phyloP scores from a whole-genome alignment of 768 basidiomycete genomes.

The Russula foetens region DNA sequence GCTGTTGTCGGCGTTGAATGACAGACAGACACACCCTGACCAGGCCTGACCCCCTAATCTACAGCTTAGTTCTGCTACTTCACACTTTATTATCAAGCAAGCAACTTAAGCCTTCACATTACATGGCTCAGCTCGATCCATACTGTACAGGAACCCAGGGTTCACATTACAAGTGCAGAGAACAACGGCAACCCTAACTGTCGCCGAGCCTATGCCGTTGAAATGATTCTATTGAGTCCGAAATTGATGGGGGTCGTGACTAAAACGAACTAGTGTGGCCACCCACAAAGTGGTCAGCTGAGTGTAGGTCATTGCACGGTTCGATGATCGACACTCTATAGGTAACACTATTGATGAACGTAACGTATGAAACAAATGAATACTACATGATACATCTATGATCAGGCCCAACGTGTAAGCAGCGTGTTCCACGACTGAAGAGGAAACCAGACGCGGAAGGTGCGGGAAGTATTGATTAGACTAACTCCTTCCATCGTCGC shows the following conservation, averaged over 20 bases:
- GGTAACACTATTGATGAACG: neutral
- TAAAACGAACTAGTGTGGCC: neutral
- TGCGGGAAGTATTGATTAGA: constrained; percentile 30
- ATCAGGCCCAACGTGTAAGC: neutral
- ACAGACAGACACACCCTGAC: too few species aligned
- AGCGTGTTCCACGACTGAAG: neutral
- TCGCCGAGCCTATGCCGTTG: neutral
- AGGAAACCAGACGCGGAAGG: neutral
- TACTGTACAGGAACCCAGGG: constrained; percentile 31
- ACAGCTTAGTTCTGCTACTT: too few species aligned
- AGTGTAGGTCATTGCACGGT: neutral
- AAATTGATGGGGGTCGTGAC: neutral
- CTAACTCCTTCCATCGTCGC: constrained; percentile 51
- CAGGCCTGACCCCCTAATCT: too few species aligned
- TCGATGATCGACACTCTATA: neutral
- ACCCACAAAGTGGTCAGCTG: neutral
- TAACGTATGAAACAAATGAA: neutral
- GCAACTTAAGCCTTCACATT: too few species aligned
- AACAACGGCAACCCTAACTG: neutral
- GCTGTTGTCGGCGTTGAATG: too few species aligned
- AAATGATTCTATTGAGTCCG: neutral
- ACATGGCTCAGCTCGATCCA: too few species aligned
- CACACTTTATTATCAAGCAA: too few species aligned
- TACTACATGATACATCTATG: neutral
- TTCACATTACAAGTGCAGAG: neutral